Evolutionary conservation across 345 rosid genomes (phyloP).

Genomic region (Salix arbutifolia): DNA sequence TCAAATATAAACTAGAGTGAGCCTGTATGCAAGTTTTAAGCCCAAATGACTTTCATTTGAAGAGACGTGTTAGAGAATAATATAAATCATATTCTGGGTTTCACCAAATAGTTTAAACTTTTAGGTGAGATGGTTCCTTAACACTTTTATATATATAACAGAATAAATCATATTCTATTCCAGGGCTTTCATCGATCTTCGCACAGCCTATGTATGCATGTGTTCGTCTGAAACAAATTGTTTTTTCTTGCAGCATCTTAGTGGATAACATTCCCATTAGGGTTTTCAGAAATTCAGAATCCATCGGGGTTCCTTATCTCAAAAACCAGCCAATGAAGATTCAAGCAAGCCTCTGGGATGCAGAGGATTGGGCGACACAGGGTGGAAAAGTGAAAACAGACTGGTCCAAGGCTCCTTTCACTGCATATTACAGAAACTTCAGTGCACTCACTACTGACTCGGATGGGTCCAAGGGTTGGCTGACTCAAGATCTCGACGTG

Average conservation of each 20-base stretch:
- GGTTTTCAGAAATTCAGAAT: conserved; percentile 5
- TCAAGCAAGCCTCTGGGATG: conserved; percentile 10
- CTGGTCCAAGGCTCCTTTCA: conserved; percentile 15
- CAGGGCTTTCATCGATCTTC: too few species aligned
- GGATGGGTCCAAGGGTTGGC: not conserved
- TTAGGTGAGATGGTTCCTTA: too few species aligned
- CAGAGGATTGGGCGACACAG: conserved; percentile 10
- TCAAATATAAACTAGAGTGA: too few species aligned
- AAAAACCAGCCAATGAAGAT: conserved; percentile 2
- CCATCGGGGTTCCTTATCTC: not conserved
- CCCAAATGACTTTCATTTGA: too few species aligned
- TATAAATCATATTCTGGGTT: too few species aligned
- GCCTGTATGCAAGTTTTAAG: too few species aligned
- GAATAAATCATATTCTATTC: too few species aligned
- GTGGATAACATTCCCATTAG: conserved; percentile 14
- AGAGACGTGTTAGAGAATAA: fast-evolving
- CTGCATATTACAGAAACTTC: conserved; percentile 9
- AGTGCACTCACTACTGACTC: not conserved
- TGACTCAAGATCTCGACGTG: not conserved
- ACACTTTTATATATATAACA: too few species aligned
- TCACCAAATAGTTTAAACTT: too few species aligned
- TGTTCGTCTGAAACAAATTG: too few species aligned
- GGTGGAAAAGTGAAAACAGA: conserved; percentile 4
- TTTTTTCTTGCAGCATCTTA: not conserved
- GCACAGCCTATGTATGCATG: too few species aligned